Evolutionary conservation across 345 rosid genomes (phyloP).

Genomic region (Microcos paniculata): DNA sequence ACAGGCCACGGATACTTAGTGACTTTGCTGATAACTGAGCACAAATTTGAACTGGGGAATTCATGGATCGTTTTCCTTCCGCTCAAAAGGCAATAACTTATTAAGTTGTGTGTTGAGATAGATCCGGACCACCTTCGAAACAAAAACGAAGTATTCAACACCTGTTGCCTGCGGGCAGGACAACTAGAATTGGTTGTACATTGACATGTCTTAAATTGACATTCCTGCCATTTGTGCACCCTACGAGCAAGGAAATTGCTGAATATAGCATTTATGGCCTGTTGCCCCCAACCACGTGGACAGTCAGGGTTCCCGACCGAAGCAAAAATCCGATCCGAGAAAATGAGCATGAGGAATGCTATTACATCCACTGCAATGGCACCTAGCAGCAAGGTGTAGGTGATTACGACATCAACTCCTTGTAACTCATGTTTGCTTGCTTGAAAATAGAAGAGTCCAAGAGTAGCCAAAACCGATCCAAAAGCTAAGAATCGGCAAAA

Average conservation of each 20-base stretch:
- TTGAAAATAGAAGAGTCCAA: conserved; percentile 33
- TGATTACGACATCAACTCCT: conserved; percentile 38
- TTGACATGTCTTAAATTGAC: not conserved
- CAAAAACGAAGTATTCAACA: conserved; percentile 22
- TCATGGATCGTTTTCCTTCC: conserved; percentile 23
- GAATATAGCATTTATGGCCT: not conserved
- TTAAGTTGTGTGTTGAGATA: conserved; percentile 46
- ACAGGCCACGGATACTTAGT: conserved; percentile 11
- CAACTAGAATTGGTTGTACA: conserved; percentile 35
- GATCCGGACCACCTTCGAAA: conserved; percentile 56
- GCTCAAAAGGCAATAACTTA: conserved; percentile 40
- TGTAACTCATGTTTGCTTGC: conserved; percentile 22
- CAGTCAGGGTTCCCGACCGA: not conserved
- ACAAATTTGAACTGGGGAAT: conserved; percentile 20
- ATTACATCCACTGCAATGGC: conserved; percentile 48
- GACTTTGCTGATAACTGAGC: conserved; percentile 29
- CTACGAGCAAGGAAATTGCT: conserved; percentile 15
- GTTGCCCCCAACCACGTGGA: not conserved
- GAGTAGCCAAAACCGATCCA: conserved; percentile 27
- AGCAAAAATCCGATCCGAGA: conserved; percentile 49
- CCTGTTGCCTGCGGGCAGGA: conserved; percentile 25
- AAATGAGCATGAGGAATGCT: conserved; percentile 36
- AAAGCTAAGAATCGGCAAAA: conserved; percentile 28
- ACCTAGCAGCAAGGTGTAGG: conserved; percentile 45
- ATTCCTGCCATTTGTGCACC: not conserved